Base-by-base conservation (phyloP, 176 grass and related monocot genomes). In the Pontederia paniculata region DNA sequence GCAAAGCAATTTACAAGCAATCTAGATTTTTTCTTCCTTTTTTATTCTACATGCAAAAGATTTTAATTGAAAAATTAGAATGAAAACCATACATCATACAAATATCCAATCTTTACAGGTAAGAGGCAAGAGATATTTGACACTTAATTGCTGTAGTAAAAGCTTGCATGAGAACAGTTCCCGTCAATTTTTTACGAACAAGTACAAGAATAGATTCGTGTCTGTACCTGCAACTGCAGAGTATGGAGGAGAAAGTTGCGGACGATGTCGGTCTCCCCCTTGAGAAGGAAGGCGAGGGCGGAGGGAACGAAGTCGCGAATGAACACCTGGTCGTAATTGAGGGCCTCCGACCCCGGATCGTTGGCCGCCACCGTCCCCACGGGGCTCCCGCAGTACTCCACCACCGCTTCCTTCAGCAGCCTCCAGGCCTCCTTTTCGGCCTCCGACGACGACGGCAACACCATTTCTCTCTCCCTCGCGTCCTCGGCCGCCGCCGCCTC, bases 201-300 rank as follows among this genome's bases (percentile, higher is more conserved):
- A 50, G 62, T 44, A 6, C 67, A 58, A 59, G 74, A 69, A 55
- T 17, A 44, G 70, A 69, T 69, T 12, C 48, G 31, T 47, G 54
- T 23, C 53, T 54, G 11, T 70, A 97, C 93, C 93, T 97, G 93
- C 58, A 97, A 80, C 55, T 97, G 93, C 49, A 97, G 70, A 21
- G 93, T 97, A 72, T 91, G 83, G 71, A 97, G 93, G 66, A 97
- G 86, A 66, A 97, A 97, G 51, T 91, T 97, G 50, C 86, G 72
- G 45, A 97, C 93, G 70, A 97, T 97, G 72, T 91, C 93, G 52
- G 83, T 81, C 80, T 97, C 93, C 44, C 93, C 93, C 63, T 88
- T 88, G 48, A 97, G 81, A 25, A 97, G 76, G 37, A 97, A 97
- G 60, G 93, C 93, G 17, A 97, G 86, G 43, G 93, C 93, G 43